Evolutionary conservation across 148 eudicot genomes (phyloP).

Genomic region (Persicaria tinctoria): DNA sequence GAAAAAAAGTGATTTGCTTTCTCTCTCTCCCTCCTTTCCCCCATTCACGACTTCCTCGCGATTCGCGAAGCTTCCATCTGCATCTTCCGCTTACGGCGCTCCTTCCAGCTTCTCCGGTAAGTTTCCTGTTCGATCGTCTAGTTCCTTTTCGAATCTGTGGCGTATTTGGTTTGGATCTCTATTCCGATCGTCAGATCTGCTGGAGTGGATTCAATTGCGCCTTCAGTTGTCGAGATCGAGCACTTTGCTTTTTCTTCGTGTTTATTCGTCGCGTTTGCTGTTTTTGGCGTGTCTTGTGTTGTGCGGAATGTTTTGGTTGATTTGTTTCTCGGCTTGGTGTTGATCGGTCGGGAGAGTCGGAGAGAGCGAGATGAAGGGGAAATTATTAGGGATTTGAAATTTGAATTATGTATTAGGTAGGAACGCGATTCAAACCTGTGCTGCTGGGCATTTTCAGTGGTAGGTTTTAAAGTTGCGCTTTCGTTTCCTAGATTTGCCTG

Average conservation of each 20-base stretch:
- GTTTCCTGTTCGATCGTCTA: constrained; percentile 6
- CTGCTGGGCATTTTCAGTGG: no score
- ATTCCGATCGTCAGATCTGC: constrained; percentile 3
- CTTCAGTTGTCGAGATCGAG: constrained; percentile 5
- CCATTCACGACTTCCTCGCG: neutral
- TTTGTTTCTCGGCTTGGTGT: neutral
- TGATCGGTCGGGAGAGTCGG: neutral
- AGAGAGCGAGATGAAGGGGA: neutral
- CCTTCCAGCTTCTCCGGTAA: neutral
- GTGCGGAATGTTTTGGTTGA: neutral
- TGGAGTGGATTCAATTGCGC: neutral
- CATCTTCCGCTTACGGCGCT: neutral
- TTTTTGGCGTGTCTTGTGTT: neutral
- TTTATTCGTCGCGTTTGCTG: neutral
- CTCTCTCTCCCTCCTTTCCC: neutral
- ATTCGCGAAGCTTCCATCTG: neutral
- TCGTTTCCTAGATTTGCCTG: neutral
- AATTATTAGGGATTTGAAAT: neutral
- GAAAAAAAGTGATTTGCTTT: constrained; percentile 5
- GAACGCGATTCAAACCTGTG: no score
- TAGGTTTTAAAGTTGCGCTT: neutral
- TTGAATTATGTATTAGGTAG: no score
- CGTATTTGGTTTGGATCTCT: constrained; percentile 1
- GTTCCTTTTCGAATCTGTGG: neutral
- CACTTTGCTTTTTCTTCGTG: neutral